Conservation (phyloP, 345 rosid species). For the Brassica nigra region DNA sequence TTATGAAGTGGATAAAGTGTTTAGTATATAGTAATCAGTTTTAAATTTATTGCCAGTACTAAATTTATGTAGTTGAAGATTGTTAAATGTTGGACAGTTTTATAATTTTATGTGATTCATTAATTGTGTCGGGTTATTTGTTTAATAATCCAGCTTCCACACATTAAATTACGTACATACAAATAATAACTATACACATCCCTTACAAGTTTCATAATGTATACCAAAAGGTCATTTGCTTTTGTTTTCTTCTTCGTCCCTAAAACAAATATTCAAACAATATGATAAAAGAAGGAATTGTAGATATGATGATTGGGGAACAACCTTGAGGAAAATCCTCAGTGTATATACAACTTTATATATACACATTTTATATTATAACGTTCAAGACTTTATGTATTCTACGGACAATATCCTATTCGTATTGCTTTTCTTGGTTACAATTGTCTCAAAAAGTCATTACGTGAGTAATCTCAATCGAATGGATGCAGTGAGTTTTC, state of each 20-base stretch:
- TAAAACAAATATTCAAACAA: slow-evolving; percentile 7
- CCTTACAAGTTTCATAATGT: slow-evolving; percentile 33
- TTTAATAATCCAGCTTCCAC: neutral
- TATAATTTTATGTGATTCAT: slow-evolving; percentile 19
- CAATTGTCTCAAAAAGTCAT: neutral
- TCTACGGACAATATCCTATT: neutral
- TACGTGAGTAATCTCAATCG: neutral
- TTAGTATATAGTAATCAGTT: neutral
- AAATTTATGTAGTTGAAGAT: slow-evolving; percentile 15
- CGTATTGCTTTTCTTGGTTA: neutral
- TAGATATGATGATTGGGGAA: slow-evolving; percentile 26
- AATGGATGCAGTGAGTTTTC: neutral
- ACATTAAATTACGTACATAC: neutral
- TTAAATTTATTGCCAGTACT: neutral
- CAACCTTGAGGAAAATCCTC: slow-evolving; percentile 29
- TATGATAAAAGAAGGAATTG: slow-evolving; percentile 7
- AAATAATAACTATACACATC: slow-evolving; percentile 19
- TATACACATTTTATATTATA: neutral
- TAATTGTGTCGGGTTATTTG: slow-evolving; percentile 16
- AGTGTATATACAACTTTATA: neutral
- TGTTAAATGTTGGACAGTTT: slow-evolving; percentile 19
- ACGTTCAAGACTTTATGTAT: neutral
- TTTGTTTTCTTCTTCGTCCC: slow-evolving; percentile 30
- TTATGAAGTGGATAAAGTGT: neutral
- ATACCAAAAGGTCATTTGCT: slow-evolving; percentile 31